These are phyloP conservation scores for Paraurostyla sp. DNA, from an alignment of 73 alveolate species.

Conservation along the genomic window DNA sequence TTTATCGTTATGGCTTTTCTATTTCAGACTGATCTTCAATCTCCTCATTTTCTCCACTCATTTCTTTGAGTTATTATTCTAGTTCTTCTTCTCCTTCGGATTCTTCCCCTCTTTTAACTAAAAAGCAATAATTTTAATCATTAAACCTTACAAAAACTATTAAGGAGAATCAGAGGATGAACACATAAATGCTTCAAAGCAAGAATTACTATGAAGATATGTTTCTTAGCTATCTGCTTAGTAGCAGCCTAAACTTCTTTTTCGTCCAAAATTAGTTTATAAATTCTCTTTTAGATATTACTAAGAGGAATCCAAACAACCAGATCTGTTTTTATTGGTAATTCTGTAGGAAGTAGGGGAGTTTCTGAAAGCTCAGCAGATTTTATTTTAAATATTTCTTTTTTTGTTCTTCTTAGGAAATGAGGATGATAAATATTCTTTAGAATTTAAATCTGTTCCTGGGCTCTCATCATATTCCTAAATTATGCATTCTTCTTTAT, in stretches of 20 bases:
- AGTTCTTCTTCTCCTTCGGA: slow-evolving; percentile 10
- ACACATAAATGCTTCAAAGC: slow-evolving; percentile 38
- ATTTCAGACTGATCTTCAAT: neutral
- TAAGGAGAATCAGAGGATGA: slow-evolving; percentile 37
- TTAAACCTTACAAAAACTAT: neutral
- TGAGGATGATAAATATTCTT: slow-evolving; percentile 7
- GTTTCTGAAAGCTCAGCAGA: slow-evolving; percentile 49
- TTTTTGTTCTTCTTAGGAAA: slow-evolving; percentile 35
- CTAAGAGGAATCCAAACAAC: slow-evolving; percentile 82
- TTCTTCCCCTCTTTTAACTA: neutral
- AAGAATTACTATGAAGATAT: slow-evolving; percentile 16
- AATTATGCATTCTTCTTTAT: slow-evolving; percentile 4
- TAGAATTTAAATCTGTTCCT: neutral
- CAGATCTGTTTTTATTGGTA: slow-evolving; percentile 83
- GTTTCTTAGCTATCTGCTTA: neutral
- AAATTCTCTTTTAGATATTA: slow-evolving; percentile 66
- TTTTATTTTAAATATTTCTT: neutral
- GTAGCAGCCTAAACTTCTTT: slow-evolving; percentile 52
- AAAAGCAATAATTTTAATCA: neutral
- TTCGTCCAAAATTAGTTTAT: slow-evolving; percentile 69
- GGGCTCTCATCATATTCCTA: neutral
- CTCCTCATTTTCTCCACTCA: neutral
- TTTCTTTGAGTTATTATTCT: neutral
- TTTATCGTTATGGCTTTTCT: neutral
- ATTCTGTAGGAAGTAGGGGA: slow-evolving; percentile 2